Conservation (phyloP, 2,329 filamentous ascomycete genomes). For the Stachybotrys chartarum region DNA sequence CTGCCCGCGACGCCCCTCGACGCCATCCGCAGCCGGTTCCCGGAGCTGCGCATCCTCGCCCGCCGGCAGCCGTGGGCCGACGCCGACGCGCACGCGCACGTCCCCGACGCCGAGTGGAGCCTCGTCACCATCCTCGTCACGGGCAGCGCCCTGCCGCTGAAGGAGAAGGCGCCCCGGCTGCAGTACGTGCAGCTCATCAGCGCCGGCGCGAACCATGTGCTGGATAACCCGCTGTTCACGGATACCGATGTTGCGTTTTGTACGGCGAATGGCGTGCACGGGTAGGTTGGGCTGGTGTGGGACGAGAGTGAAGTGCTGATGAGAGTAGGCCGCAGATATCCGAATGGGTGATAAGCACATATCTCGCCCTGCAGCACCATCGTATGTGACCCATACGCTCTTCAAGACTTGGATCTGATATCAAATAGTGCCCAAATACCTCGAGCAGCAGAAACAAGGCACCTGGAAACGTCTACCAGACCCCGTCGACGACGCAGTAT, state of each 20-base stretch:
- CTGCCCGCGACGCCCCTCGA: conserved; percentile 26
- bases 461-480: conserved; percentile 32
- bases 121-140: conserved; percentile 42
- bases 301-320: background rate
- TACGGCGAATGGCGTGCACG: conserved; percentile 52
- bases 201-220: conserved; percentile 45
- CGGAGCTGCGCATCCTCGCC: conserved; percentile 33
- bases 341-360: conserved; percentile 49
- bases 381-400: conserved; percentile 23
- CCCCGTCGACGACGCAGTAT: conserved; percentile 34
- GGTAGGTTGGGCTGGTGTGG: conserved; percentile 21
- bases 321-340: conserved; percentile 43
- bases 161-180: conserved; percentile 36
- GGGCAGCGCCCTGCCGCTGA: conserved; percentile 31
- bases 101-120: conserved; percentile 33
- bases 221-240: conserved; percentile 38
- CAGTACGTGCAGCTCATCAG: conserved; percentile 47
- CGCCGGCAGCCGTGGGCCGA: conserved; percentile 20
- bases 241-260: conserved; percentile 44
- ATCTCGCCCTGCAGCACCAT: conserved; percentile 39
- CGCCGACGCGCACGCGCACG: conserved; percentile 11
- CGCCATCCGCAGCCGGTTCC: conserved; percentile 29
- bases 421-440: conserved; percentile 34
- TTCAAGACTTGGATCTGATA: background rate
- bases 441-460: conserved; percentile 33